phyloP scores from a whole-genome alignment of 2,329 filamentous ascomycete genomes.

The Amauroascus niger region DNA sequence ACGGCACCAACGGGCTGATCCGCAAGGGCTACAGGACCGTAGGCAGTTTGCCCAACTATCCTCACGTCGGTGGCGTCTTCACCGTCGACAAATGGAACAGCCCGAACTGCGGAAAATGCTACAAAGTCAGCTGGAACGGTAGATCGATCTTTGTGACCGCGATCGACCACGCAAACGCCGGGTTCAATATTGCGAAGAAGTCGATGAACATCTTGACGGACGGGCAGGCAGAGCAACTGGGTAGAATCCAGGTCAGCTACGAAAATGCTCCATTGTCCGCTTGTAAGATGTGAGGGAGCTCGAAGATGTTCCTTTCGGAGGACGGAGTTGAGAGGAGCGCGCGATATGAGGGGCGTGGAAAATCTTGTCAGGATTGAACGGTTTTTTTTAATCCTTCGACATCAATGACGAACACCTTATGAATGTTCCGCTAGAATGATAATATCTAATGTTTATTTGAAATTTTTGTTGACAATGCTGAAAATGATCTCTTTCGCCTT shows the following conservation, averaged over 20 bases:
- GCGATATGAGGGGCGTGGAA: background rate
- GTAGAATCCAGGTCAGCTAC: slow-evolving; percentile 20
- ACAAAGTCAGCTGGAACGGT: slow-evolving; percentile 39
- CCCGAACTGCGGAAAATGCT: slow-evolving; percentile 45
- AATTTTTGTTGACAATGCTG: no score
- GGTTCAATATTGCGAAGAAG: slow-evolving; percentile 41
- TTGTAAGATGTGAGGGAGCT: slow-evolving; percentile 1
- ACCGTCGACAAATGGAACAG: slow-evolving; percentile 42
- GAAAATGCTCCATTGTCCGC: slow-evolving; percentile 5
- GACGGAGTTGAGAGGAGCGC: background rate
- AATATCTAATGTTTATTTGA: slow-evolving; percentile 2
- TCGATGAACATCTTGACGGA: slow-evolving; percentile 45
- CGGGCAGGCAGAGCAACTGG: slow-evolving; percentile 36
- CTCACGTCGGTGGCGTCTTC: slow-evolving; percentile 42
- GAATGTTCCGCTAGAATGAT: background rate
- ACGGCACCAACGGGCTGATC: slow-evolving; percentile 30
- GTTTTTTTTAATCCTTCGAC: background rate
- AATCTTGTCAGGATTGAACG: background rate
- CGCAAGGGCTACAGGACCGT: slow-evolving; percentile 33
- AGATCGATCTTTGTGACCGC: slow-evolving; percentile 42
- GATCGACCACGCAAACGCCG: slow-evolving; percentile 37
- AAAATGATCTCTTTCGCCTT: background rate
- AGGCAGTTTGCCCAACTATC: slow-evolving; percentile 39
- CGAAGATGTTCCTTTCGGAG: background rate
- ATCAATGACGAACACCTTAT: background rate